Conservation (phyloP, 768 basidiomycete species). For the Sistotremastrum suecicum region DNA sequence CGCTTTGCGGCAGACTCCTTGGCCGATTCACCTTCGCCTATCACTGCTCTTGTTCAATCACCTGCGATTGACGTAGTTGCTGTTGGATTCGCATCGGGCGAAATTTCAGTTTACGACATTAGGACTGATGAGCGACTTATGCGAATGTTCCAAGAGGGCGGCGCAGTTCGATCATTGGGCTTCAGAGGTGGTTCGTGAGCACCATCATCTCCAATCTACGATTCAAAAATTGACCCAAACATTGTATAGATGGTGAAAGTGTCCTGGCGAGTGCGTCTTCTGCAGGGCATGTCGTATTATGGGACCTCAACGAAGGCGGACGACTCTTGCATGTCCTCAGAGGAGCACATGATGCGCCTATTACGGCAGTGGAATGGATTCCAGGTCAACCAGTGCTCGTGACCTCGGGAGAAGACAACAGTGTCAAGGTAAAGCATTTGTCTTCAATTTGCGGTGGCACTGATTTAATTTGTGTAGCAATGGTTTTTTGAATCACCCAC, state of each 20-base stretch:
- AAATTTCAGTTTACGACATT: constrained; percentile 80
- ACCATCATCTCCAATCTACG: not conserved
- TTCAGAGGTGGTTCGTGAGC: constrained; percentile 70
- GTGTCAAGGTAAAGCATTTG: constrained; percentile 56
- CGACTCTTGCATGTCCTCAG: constrained; percentile 72
- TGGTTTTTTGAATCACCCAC: constrained; percentile 94
- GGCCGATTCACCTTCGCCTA: constrained; percentile 25
- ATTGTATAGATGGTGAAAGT: constrained; percentile 60
- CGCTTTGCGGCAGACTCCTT: constrained; percentile 37
- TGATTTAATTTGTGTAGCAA: constrained; percentile 45
- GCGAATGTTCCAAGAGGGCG: constrained; percentile 84
- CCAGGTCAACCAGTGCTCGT: constrained; percentile 85
- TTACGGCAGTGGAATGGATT: constrained; percentile 81
- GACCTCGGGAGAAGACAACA: constrained; percentile 87
- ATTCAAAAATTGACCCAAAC: not conserved
- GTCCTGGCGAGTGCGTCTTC: constrained; percentile 81
- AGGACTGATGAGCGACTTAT: constrained; percentile 82
- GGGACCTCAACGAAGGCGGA: constrained; percentile 81
- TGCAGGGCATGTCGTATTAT: constrained; percentile 78
- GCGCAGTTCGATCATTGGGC: constrained; percentile 56
- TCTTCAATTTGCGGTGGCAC: not conserved
- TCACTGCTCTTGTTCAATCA: constrained; percentile 77
- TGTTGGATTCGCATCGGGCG: constrained; percentile 80
- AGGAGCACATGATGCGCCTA: constrained; percentile 78
- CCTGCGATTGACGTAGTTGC: constrained; percentile 95